Base-by-base conservation (phyloP, 371 early-diverging fungal species). In the Entomophthora muscae region DNA sequence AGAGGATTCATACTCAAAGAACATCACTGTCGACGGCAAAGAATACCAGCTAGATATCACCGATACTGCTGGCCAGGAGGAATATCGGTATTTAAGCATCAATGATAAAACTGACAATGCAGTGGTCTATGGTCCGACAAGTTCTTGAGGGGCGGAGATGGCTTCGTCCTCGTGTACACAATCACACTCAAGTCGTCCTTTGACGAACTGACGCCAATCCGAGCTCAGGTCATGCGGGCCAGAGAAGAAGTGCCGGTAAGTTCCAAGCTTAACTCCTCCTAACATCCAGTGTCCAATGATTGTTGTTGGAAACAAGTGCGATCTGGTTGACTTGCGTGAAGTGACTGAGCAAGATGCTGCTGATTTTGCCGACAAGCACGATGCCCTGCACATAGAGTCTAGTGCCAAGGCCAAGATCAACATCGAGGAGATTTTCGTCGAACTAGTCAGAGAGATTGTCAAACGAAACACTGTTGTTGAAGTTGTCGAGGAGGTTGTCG, bases 281-380 rank as follows among this genome's bases (percentile, higher is more conserved):
- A 2, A 24, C 7, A 13, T 56, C 31, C 28, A 62, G 52, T 62
- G 62, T 26, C 81, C 81, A 0, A 79, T 80, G 63, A 73, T 83
- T 31, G 64, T 86, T 23, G 74, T 84, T 0, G 86, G 80, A 30
- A 86, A 86, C 69, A 86, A 86, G 67, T 77, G 71, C 33, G 86
- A 86, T 67, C 65, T 84, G 53, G 70, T 71, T 24, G 67, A 69
- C 13, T 72, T 77, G 59, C 70, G 80, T 26, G 70, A 76, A 61
- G 79, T 85, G 0, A 64, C 59, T 3, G 65, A 63, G 12, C 69
- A 68, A 42, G 56, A 72, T 22, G 80, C 74, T 0, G 61, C 65
- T 51, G 75, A 77, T 64, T 75, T 69, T 57, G 78, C 80, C 0
- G 53, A 69, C 3, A 57, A 65, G 57, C 72, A 70, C 23, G 69